Conservation (phyloP, 352 stramenopile species). For the Thalassiosira delicatula region DNA sequence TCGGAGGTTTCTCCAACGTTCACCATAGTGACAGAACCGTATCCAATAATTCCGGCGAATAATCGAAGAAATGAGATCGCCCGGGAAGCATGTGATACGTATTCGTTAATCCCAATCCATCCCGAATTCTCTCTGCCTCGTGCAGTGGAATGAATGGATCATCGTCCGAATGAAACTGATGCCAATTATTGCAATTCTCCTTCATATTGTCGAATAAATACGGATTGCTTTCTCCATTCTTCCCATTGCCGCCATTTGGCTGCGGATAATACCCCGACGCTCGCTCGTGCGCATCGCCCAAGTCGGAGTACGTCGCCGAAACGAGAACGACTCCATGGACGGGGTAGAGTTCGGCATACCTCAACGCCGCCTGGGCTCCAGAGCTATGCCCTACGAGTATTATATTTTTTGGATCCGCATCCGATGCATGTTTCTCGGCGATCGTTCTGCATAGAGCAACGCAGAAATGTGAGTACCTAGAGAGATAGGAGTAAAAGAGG, state of each 20-base stretch:
- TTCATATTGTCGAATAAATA: slow-evolving; percentile 81
- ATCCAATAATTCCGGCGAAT: slow-evolving; percentile 66
- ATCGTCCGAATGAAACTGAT: slow-evolving; percentile 85
- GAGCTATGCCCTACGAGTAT: slow-evolving; percentile 82
- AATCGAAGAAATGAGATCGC: slow-evolving; percentile 81
- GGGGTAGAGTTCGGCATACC: slow-evolving; percentile 78
- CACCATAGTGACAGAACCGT: too few relatives aligned
- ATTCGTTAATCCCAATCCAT: slow-evolving; percentile 67
- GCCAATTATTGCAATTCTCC: slow-evolving; percentile 75
- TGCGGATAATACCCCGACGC: slow-evolving; percentile 84
- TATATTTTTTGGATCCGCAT: slow-evolving; percentile 51
- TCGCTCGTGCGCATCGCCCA: slow-evolving; percentile 82
- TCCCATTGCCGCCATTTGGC: slow-evolving; percentile 53
- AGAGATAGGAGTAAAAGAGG: too few relatives aligned
- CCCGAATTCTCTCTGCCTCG: slow-evolving; percentile 76
- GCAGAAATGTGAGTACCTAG: too few relatives aligned
- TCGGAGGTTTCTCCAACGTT: too few relatives aligned
- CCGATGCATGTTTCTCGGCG: slow-evolving; percentile 51
- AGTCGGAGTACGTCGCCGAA: slow-evolving; percentile 82
- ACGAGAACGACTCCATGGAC: slow-evolving; percentile 76
- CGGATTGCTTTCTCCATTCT: slow-evolving; percentile 57
- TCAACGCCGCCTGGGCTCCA: slow-evolving; percentile 80
- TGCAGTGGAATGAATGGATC: slow-evolving; percentile 84
- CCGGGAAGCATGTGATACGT: slow-evolving; percentile 72
- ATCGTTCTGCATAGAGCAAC: slow-evolving; percentile 51